Evolutionary conservation across 176 grass and related monocot genomes (phyloP).

Genomic region (Triticum timopheevii): DNA sequence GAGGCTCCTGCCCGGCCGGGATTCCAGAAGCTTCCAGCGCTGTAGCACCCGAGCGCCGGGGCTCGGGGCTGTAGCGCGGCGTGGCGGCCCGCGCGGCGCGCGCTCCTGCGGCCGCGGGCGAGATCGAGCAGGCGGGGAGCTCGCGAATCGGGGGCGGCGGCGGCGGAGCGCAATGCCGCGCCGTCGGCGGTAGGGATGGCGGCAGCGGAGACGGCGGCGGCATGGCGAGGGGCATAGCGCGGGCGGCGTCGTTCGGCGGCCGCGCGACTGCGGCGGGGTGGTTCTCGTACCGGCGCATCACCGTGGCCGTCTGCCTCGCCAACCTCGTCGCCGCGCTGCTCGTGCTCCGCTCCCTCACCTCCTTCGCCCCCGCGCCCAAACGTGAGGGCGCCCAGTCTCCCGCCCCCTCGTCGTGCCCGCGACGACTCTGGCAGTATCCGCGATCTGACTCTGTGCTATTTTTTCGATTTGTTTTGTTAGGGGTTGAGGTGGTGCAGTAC

Average conservation of each 20-base stretch:
- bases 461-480: neutral
- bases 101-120: neutral
- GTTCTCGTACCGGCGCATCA: constrained; percentile 75
- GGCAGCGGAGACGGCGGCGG: neutral
- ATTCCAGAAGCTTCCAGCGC: constrained; percentile 28
- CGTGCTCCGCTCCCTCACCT: constrained; percentile 72
- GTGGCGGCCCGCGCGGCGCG: neutral
- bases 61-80: neutral
- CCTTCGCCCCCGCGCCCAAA: constrained; percentile 15
- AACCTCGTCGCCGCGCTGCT: constrained; percentile 78
- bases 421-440: neutral
- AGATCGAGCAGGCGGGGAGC: constrained; percentile 32
- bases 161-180: constrained; percentile 41
- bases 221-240: constrained; percentile 65
- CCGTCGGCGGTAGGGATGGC: constrained; percentile 48
- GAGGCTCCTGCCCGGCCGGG: neutral
- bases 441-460: neutral
- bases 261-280: constrained; percentile 40
- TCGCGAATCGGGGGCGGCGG: constrained; percentile 16
- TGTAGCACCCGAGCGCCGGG: neutral
- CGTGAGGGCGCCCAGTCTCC: constrained; percentile 31
- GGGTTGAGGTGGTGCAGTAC: constrained; percentile 35
- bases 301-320: constrained; percentile 67
- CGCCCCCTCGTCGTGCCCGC: neutral
- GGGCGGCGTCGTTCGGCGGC: constrained; percentile 37